Base-by-base conservation (phyloP, 805 yeast genomes). In the Yamadazyma takamatsuzukensis region DNA sequence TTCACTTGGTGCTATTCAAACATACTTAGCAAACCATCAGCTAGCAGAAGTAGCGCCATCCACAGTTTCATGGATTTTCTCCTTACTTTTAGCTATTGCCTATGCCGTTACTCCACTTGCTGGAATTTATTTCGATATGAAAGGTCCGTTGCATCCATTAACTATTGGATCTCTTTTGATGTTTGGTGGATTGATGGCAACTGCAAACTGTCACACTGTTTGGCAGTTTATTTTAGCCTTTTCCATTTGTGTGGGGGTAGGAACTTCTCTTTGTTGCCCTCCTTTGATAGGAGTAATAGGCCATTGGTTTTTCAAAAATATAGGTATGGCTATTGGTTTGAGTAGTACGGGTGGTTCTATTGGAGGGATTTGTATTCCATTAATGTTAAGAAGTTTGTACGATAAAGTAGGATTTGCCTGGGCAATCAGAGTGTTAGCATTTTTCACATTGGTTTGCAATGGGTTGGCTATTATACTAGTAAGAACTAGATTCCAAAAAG, bases 281-380 rank as follows among this genome's bases (percentile, higher is more conserved):
- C 86, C 87, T 0, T 51, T 77, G 23, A 64, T 81, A 2, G 72
- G 83, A 5, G 76, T 75, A 12, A 67, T 80, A 0, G 74, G 79
- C 16, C 85, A 82, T 39, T 82, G 84, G 80, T 82, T 81, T 51
- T 56, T 64, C 24, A 58, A 84, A 77, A 1, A 61, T 68, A 38
- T 81, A 32, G 47, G 54, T 19, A 27, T 38, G 22, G 43, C 80
- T 1, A 60, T 77, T 21, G 84, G 86, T 0, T 42, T 78, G 3
- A 80, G 81, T 4, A 74, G 80, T 35, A 56, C 76, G 55, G 87
- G 86, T 2, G 84, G 84, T 1, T 74, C 83, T 3, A 53, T 77
- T 6, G 87, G 86, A 2, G 88, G 87, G 3, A 63, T 78, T 8
- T 47, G 77, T 5, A 72, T 76, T 48, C 84, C 87, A 1, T 53